These are phyloP conservation scores for Phytophthora palmivora DNA, from an alignment of 352 stramenopile genomes.

Conservation along the genomic window DNA sequence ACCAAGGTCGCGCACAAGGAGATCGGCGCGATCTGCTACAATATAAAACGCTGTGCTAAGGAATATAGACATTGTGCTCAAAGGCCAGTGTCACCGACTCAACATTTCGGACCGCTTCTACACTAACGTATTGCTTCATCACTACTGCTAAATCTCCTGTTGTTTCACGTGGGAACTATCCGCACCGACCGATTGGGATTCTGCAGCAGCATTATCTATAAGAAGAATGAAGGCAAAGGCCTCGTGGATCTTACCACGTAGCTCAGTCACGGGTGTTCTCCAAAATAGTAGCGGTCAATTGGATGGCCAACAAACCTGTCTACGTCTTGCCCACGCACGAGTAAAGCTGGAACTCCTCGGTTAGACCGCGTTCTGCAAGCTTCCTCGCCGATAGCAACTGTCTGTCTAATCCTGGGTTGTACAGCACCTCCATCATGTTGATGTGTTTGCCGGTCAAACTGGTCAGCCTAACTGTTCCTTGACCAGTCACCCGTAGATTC, in stretches of 20 bases:
- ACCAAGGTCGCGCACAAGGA: conserved; percentile 1
- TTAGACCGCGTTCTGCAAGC: too few species aligned
- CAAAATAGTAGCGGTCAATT: conserved; percentile 1
- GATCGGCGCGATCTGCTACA: background rate
- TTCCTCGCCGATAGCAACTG: too few species aligned
- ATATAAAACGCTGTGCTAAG: conserved; percentile 5
- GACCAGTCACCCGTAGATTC: too few species aligned
- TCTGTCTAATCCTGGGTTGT: too few species aligned
- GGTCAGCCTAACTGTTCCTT: too few species aligned
- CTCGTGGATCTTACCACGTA: conserved; percentile 1
- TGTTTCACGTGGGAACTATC: conserved; percentile 20
- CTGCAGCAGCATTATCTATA: conserved; percentile 2
- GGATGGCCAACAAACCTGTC: conserved; percentile 9
- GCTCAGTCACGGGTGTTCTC: background rate
- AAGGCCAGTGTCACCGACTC: conserved; percentile 6
- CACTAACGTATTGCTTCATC: conserved; percentile 9
- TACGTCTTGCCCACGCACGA: conserved; percentile 6
- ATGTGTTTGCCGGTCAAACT: too few species aligned
- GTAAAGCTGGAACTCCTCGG: too few species aligned
- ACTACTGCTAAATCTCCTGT: conserved; percentile 3
- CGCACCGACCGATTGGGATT: too few species aligned
- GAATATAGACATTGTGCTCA: too few species aligned
- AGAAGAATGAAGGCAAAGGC: conserved; percentile 2
- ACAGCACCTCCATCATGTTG: too few species aligned
- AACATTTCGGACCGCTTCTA: conserved; percentile 11